Percentiles rank a stretch among this genome's conserved stretches.
Conservation (phyloP, 805 yeast genomes). For the Saturnispora diversa region DNA sequence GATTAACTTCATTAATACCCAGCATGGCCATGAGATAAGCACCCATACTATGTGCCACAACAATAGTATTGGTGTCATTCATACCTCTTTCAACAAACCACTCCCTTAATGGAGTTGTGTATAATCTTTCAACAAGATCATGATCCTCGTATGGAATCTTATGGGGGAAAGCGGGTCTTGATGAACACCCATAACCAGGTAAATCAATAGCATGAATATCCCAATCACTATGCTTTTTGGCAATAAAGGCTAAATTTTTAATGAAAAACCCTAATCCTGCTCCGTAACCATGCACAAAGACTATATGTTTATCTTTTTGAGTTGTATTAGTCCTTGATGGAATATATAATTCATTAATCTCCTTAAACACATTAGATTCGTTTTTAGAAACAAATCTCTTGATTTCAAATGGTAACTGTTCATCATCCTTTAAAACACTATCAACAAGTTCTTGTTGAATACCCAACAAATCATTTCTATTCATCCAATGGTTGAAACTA, state of each 20-base stretch:
- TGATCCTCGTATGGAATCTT: slow-evolving; percentile 33
- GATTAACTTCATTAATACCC: slow-evolving; percentile 15
- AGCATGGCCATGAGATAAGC: slow-evolving; percentile 72
- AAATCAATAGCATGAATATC: slow-evolving; percentile 79
- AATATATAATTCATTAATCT: slow-evolving; percentile 66
- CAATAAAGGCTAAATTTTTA: slow-evolving; percentile 47
- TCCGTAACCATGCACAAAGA: slow-evolving; percentile 87
- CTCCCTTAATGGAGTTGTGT: slow-evolving; percentile 51
- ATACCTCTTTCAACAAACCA: slow-evolving; percentile 48
- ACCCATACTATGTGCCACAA: slow-evolving; percentile 88
- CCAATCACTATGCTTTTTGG: slow-evolving; percentile 40
- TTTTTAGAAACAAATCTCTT: slow-evolving; percentile 44
- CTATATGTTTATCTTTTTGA: slow-evolving; percentile 47
- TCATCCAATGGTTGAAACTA: slow-evolving; percentile 45
- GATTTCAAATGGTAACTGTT: slow-evolving; percentile 35
- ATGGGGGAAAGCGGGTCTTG: slow-evolving; percentile 62
- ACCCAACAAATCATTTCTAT: slow-evolving; percentile 22
- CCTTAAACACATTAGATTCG: slow-evolving; percentile 31
- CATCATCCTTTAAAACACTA: slow-evolving; percentile 47
- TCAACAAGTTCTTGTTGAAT: slow-evolving; percentile 40
- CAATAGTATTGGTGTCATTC: slow-evolving; percentile 38
- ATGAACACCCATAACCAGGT: slow-evolving; percentile 84
- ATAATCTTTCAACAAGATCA: slow-evolving; percentile 49
- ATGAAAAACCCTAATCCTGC: slow-evolving; percentile 81
- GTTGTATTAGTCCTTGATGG: slow-evolving; percentile 28